phyloP scores from a whole-genome alignment of 441 rosid genomes.

The Hura crepitans region DNA sequence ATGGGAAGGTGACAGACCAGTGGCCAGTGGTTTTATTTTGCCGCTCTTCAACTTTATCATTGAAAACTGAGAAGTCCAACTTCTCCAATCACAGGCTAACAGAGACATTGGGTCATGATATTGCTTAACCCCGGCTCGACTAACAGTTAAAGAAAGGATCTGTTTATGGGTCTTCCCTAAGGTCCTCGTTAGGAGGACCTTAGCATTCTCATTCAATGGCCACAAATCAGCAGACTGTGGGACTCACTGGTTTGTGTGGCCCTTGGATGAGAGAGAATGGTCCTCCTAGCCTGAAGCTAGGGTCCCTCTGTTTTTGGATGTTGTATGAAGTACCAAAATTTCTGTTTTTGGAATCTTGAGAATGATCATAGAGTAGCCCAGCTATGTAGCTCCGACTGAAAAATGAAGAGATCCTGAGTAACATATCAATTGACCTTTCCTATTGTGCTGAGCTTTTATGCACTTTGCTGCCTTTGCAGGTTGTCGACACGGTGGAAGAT shows the following conservation, averaged over 20 bases:
- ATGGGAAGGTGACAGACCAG: neutral
- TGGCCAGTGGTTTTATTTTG: neutral
- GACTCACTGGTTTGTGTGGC: too few species aligned
- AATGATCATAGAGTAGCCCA: neutral
- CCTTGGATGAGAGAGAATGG: too few species aligned
- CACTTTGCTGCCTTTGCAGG: conserved; percentile 39
- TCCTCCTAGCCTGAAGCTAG: too few species aligned
- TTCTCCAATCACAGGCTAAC: neutral
- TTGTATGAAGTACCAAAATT: neutral
- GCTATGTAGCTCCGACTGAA: neutral
- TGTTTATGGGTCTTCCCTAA: too few species aligned
- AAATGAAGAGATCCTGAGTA: neutral
- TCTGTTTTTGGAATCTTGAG: neutral
- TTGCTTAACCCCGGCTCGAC: neutral
- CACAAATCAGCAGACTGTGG: too few species aligned
- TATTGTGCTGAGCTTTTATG: neutral
- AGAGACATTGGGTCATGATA: neutral
- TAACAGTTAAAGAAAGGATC: too few species aligned
- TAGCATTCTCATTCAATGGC: too few species aligned
- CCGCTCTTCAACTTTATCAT: neutral
- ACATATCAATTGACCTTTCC: neutral
- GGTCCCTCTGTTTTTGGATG: neutral
- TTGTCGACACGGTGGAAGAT: conserved; percentile 71
- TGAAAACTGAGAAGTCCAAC: neutral
- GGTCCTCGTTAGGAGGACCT: too few species aligned